A percentile compares a stretch with the other conserved stretches of the same genome.
These are phyloP conservation scores for Talaromyces adpressus DNA, from an alignment of 495 filamentous ascomycete species.

Conservation along the genomic window DNA sequence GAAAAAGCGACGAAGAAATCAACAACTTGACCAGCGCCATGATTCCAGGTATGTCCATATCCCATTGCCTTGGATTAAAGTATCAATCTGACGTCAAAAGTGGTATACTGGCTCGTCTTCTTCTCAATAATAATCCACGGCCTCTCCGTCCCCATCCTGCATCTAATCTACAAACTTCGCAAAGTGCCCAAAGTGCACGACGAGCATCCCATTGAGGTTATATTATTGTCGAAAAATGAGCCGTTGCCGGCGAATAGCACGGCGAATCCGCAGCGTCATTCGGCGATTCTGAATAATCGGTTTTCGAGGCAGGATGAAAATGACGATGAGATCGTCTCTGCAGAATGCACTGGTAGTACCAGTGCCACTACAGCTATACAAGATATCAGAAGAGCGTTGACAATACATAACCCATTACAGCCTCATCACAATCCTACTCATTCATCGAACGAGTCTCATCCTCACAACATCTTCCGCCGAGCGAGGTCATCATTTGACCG, in stretches of 20 bases:
- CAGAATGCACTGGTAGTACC: not conserved
- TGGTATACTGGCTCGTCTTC: conserved; percentile 53
- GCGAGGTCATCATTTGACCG: not conserved
- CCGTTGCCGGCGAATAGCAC: conserved; percentile 45
- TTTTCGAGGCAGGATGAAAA: conserved; percentile 36
- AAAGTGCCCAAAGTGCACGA: conserved; percentile 42
- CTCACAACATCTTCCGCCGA: not conserved
- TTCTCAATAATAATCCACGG: conserved; percentile 54
- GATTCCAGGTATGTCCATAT: conserved; percentile 24
- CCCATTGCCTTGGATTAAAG: not conserved
- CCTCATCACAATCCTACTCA: not conserved
- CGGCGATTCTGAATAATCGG: conserved; percentile 45
- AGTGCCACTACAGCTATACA: not conserved
- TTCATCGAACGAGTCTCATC: not conserved
- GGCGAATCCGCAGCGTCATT: conserved; percentile 27
- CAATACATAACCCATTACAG: not conserved
- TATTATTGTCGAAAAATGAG: conserved; percentile 40
- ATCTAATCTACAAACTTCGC: conserved; percentile 35
- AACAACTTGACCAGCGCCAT: conserved; percentile 44
- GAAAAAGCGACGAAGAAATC: conserved; percentile 43
- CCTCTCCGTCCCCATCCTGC: conserved; percentile 47
- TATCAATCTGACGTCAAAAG: conserved; percentile 11
- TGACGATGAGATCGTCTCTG: conserved; percentile 7
- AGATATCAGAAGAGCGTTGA: not conserved
- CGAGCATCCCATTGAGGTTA: conserved; percentile 39